Conservation (phyloP, 1,284 basidiomycete genomes). For the Leccinum variabile region DNA sequence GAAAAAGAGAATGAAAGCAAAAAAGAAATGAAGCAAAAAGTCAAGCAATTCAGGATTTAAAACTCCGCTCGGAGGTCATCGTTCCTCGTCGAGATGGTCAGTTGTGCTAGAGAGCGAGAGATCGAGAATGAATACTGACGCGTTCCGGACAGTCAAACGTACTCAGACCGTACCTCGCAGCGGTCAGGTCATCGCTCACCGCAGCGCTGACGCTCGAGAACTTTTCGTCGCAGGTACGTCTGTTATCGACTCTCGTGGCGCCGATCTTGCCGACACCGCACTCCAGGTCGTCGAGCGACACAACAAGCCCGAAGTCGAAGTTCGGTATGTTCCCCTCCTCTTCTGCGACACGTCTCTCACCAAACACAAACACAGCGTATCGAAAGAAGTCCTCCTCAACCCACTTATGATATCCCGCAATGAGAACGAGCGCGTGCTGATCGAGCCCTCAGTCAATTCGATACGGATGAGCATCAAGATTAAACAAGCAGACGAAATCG, state of each 20-base stretch:
- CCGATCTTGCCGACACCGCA: slow-evolving; percentile 8
- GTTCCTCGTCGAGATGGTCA: slow-evolving; percentile 47
- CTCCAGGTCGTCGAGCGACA: slow-evolving; percentile 91
- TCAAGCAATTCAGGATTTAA: slow-evolving; percentile 23
- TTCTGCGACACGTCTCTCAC: slow-evolving; percentile 3
- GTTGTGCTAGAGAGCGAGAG: slow-evolving; percentile 20
- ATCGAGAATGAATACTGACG: slow-evolving; percentile 17
- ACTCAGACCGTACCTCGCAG: slow-evolving; percentile 93
- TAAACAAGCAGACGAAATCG: slow-evolving; percentile 99
- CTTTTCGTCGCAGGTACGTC: slow-evolving; percentile 88
- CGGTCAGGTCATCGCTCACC: slow-evolving; percentile 92
- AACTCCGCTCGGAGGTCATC: slow-evolving; percentile 36
- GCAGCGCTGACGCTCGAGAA: slow-evolving; percentile 97
- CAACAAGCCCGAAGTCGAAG: slow-evolving; percentile 95
- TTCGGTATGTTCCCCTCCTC: slow-evolving; percentile 65
- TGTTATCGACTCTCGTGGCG: neutral
- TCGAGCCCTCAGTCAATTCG: slow-evolving; percentile 97
- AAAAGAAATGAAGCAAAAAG: neutral
- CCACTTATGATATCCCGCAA: slow-evolving; percentile 94
- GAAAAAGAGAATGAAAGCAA: neutral
- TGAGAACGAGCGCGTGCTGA: slow-evolving; percentile 94
- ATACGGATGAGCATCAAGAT: slow-evolving; percentile 96
- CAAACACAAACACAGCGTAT: slow-evolving; percentile 53
- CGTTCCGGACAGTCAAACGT: slow-evolving; percentile 60
- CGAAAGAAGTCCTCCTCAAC: slow-evolving; percentile 92